Evolutionary conservation across 495 filamentous ascomycete species (phyloP).

Genomic region (Darksidea phi): DNA sequence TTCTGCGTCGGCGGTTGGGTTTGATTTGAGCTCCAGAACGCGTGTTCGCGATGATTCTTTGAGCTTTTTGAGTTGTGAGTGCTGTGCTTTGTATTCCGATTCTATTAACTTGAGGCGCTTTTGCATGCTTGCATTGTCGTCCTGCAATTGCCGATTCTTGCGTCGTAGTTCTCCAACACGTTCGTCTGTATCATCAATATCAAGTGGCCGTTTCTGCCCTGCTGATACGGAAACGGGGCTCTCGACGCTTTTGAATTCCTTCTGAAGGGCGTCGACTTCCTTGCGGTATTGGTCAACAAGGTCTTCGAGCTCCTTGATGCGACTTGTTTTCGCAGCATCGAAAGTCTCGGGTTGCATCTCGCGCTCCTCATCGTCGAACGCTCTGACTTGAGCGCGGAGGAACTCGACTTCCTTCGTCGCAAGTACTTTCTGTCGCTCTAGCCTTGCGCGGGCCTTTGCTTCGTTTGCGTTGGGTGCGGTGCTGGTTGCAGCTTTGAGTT

Average conservation of each 20-base stretch:
- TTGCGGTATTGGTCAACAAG: slow-evolving; percentile 82
- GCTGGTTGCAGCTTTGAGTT: slow-evolving; percentile 52
- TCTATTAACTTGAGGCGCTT: slow-evolving; percentile 63
- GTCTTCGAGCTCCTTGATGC: slow-evolving; percentile 78
- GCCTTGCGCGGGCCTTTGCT: slow-evolving; percentile 60
- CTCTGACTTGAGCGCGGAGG: slow-evolving; percentile 86
- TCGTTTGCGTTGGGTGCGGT: slow-evolving; percentile 46
- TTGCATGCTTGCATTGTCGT: slow-evolving; percentile 67
- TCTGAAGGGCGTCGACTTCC: slow-evolving; percentile 73
- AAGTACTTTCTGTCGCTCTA: slow-evolving; percentile 81
- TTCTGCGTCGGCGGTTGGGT: slow-evolving; percentile 81
- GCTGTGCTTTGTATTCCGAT: slow-evolving; percentile 69
- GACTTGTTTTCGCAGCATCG: slow-evolving; percentile 70
- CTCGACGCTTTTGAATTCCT: slow-evolving; percentile 62
- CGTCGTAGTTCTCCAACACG: slow-evolving; percentile 78
- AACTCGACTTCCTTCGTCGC: slow-evolving; percentile 91
- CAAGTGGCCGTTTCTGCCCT: slow-evolving; percentile 59
- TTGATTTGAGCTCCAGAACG: slow-evolving; percentile 80
- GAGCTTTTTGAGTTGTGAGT: slow-evolving; percentile 69
- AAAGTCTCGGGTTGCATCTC: slow-evolving; percentile 77
- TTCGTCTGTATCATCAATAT: slow-evolving; percentile 65
- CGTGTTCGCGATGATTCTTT: slow-evolving; percentile 74
- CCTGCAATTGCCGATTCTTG: slow-evolving; percentile 82
- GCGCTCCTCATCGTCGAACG: slow-evolving; percentile 83
- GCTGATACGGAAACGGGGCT: slow-evolving; percentile 43